Evolutionary conservation across 1,284 basidiomycete species (phyloP).

Genomic region (Ganoderma multipileum): DNA sequence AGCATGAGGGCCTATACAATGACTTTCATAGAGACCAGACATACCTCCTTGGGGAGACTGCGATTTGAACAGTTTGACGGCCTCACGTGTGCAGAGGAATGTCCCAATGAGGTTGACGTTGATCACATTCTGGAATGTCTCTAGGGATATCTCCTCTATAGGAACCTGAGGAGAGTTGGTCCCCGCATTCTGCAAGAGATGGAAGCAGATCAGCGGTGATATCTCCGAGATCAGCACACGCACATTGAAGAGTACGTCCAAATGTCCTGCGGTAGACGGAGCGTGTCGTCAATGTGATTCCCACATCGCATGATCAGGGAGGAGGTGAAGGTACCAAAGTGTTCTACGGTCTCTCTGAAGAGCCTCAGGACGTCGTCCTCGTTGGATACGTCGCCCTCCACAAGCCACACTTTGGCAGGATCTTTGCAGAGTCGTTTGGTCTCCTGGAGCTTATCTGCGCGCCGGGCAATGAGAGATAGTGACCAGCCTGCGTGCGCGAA

Average conservation of each 20-base stretch:
- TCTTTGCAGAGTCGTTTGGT: constrained; percentile 58
- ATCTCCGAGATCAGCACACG: constrained; percentile 49
- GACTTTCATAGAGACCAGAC: constrained; percentile 13
- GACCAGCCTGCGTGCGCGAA: constrained; percentile 55
- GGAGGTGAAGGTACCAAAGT: constrained; percentile 57
- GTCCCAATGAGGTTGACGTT: constrained; percentile 76
- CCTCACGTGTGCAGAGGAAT: constrained; percentile 82
- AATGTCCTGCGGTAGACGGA: constrained; percentile 52
- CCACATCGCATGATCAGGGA: background rate
- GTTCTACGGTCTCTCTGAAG: constrained; percentile 59
- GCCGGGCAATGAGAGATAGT: constrained; percentile 56
- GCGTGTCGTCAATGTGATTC: background rate
- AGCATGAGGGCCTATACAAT: background rate
- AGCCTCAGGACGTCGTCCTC: constrained; percentile 66
- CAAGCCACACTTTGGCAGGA: constrained; percentile 45
- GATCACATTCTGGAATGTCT: constrained; percentile 67
- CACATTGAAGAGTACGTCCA: constrained; percentile 86
- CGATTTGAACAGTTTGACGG: constrained; percentile 74
- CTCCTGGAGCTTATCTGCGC: constrained; percentile 63
- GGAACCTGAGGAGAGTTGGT: constrained; percentile 54
- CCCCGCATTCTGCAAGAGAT: constrained; percentile 65
- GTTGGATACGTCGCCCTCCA: constrained; percentile 69
- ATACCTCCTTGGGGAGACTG: constrained; percentile 76
- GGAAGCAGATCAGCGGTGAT: background rate
- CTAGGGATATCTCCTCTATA: constrained; percentile 71